phyloP scores from a whole-genome alignment of 164 flowering plant species.

The Tinospora cordifolia region DNA sequence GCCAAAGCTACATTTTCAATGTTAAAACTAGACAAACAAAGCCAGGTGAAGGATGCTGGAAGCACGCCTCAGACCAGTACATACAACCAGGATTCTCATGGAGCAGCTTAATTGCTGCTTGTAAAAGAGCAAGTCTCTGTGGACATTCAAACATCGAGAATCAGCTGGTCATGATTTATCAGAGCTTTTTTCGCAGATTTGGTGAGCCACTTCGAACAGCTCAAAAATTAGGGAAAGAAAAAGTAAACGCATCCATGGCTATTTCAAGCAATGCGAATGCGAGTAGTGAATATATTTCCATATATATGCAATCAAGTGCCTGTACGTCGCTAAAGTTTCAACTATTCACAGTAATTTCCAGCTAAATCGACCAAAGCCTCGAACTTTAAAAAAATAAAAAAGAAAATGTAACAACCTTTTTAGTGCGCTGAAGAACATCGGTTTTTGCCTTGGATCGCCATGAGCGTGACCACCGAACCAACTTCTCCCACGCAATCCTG shows the following conservation, averaged over 20 bases:
- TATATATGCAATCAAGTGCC: too few species aligned
- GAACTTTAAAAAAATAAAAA: neutral
- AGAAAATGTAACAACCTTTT: constrained; percentile 41
- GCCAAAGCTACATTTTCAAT: neutral
- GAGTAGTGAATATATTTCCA: too few species aligned
- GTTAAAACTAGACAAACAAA: neutral
- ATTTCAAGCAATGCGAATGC: neutral
- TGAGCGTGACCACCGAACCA: constrained; percentile 90
- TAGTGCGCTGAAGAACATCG: constrained; percentile 75
- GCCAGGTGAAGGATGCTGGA: too few species aligned
- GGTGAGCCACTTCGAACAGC: too few species aligned
- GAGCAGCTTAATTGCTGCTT: too few species aligned
- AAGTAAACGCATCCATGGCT: neutral
- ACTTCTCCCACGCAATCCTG: constrained; percentile 86
- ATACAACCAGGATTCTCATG: too few species aligned
- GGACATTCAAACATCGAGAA: neutral
- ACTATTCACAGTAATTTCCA: neutral
- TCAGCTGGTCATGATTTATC: neutral
- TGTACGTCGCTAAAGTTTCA: too few species aligned
- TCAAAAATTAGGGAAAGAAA: neutral
- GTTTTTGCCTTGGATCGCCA: constrained; percentile 75
- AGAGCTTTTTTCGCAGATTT: neutral
- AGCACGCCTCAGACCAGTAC: neutral
- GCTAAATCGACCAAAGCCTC: neutral
- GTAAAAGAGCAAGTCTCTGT: too few species aligned